Conservation (phyloP, 202 grass and related monocot genomes). For the Eragrostis tef region DNA sequence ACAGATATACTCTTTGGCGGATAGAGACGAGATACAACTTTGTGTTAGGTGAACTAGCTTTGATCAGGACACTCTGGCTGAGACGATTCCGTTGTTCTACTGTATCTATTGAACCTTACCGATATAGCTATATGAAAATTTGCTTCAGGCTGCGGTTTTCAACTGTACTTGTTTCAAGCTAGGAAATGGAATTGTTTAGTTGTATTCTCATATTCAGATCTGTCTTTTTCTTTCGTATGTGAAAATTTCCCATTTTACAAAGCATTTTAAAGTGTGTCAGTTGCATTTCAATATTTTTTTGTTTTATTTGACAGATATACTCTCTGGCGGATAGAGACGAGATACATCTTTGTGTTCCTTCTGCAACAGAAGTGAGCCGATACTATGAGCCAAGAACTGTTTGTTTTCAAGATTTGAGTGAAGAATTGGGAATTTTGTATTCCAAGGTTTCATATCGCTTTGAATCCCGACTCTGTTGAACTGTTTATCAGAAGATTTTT, state of each 20-base stretch:
- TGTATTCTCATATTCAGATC: constrained; percentile 8
- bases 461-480: constrained; percentile 30
- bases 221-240: constrained; percentile 17
- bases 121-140: constrained; percentile 21
- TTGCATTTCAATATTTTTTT: constrained; percentile 30
- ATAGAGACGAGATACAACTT: constrained; percentile 72
- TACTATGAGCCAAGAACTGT: constrained; percentile 68
- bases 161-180: constrained; percentile 28
- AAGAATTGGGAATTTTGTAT: constrained; percentile 51
- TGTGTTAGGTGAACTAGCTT: constrained; percentile 43
- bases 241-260: constrained; percentile 6
- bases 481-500: constrained; percentile 18
- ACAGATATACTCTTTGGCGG: constrained; percentile 73
- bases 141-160: constrained; percentile 24
- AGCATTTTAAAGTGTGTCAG: background rate
- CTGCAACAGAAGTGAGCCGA: constrained; percentile 66
- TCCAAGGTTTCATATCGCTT: constrained; percentile 58
- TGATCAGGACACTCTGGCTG: constrained; percentile 9
- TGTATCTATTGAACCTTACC: constrained; percentile 31
- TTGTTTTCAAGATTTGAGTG: constrained; percentile 63
- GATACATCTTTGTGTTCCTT: constrained; percentile 69
- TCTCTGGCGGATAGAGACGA: constrained; percentile 69
- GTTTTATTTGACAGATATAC: constrained; percentile 83
- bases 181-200: background rate
- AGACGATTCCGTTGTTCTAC: background rate